Base-by-base conservation (phyloP, 345 rosid species). In the Sisymbrium altissimum region DNA sequence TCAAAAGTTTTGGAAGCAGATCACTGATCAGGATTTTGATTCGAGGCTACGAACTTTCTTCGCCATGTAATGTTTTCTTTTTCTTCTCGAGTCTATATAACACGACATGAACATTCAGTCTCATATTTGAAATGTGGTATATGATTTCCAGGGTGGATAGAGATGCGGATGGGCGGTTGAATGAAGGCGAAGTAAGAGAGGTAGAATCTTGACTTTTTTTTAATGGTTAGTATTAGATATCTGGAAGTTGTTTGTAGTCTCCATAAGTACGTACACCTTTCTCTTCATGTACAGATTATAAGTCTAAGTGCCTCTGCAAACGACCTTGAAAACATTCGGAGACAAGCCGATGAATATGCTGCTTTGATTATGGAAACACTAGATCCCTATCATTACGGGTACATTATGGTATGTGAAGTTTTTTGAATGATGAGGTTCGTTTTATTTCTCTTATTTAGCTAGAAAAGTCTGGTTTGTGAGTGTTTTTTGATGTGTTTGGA, bases 341-440 rank as follows among this genome's bases (percentile, higher is more conserved):
- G 65, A 50, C 86, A 85, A 77, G 90, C 93, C 7, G 89, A 85
- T 78, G 97, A 90, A 71, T 90, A 90, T 78, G 89, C 93, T 18
- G 85, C 89, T 18, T 77, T 90, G 81, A 90, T 90, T 71, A 86
- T 90, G 97, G 97, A 90, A 76, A 87, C 86, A 49, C 62, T 90
- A 66, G 93, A 90, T 74, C 93, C 93, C 0, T 92, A 82, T 23
- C 67, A 82, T 48, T 81, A 68, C 12, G 97, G 93, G 45, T 82
- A 87, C 84, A 88, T 90, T 79, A 81, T 82, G 97, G 97, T 90
- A 85, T 80, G 65, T 72, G 74, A 70, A 19, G 70, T 50, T 52
- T 63, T 73, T 63, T 63, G 13, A 7, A 69, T 38, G 71, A 69
- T 38, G 71, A 76, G 74, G 70, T 76, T 76, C 57, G 74, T 76